These are phyloP conservation scores for Rhizophora apiculata DNA, from an alignment of 345 rosid species.

Conservation along the genomic window DNA sequence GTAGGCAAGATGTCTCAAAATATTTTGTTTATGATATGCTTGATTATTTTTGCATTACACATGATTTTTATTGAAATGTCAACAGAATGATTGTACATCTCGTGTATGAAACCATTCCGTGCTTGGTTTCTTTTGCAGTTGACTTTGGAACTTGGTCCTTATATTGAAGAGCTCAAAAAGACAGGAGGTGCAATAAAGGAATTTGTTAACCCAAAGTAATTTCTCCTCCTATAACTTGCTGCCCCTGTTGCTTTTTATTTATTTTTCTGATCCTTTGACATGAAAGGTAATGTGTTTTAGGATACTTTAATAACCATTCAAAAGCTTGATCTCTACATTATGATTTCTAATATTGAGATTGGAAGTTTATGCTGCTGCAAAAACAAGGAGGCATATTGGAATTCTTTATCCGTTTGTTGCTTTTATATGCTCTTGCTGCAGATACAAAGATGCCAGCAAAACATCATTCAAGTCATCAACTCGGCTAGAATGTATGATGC, in stretches of 20 bases:
- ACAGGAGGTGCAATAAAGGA: slow-evolving; percentile 95
- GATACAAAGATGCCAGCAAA: slow-evolving; percentile 92
- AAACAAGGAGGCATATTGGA: background rate
- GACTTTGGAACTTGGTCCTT: slow-evolving; percentile 79
- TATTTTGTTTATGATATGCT: background rate
- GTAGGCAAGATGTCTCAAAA: background rate
- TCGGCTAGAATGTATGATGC: slow-evolving; percentile 98
- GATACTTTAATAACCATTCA: background rate
- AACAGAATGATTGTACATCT: too few species aligned
- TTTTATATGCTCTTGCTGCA: slow-evolving; percentile 28
- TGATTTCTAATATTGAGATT: background rate
- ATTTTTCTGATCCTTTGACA: background rate
- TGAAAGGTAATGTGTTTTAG: background rate
- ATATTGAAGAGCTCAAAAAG: slow-evolving; percentile 78
- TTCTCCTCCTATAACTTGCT: slow-evolving; percentile 19
- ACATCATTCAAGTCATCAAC: slow-evolving; percentile 86
- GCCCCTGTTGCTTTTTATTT: slow-evolving; percentile 8
- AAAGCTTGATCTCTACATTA: background rate
- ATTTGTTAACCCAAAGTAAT: slow-evolving; percentile 97
- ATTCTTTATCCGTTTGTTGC: slow-evolving; percentile 14
- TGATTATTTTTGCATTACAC: background rate
- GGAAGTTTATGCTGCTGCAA: background rate
- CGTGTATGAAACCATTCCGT: background rate
- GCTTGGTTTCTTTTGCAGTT: slow-evolving; percentile 42
- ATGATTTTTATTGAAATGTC: background rate